Base-by-base conservation (phyloP, 352 stramenopile species). In the Globisporangium yorkense region DNA sequence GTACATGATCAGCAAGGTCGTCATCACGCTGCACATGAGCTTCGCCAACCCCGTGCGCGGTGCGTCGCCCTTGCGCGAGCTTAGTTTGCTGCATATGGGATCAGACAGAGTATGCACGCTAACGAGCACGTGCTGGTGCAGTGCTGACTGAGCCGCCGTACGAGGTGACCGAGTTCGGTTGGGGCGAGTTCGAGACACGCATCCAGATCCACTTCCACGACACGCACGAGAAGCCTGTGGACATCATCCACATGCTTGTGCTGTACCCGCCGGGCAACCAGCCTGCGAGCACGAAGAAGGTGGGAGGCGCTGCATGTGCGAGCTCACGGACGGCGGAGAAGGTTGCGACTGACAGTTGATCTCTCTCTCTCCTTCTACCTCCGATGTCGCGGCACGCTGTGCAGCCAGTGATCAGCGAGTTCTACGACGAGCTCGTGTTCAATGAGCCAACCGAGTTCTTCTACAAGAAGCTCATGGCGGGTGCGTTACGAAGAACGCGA, bases 361-460 rank as follows among this genome's bases (percentile, higher is more conserved):
- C 37, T 18, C 12, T 13, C 12, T 43, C 13, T 4, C 12, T 18
- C 37, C 3, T 12, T 5, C 12, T 41, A 4, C 9, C 24, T 27
- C 24, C 24, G 24, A 27, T 27, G 24, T 27, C 24, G 24, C 24
- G 24, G 24, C 35, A 15, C 10, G 12, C 8, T 31, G 44, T 41
- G n/a, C 59, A 96, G 80, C 92, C 94, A 2, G 96, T 98, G 15
- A 81, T 99, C 29, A 87, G 84, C 37, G 96, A 99, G 74, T 96
- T 92, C 56, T 99, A 98, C 77, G 96, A 99, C 66, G 96, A 99
- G 71, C 87, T 98, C 5, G 94, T 99, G n/a, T 98, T 98, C 73
- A 98, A 96, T 27, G 91, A 99, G 78, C 96, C 96, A 46, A 96
- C 83, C 37, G 91, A 98, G 70, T 90, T 89, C 51, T 98, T 98